Evolutionary conservation across 208 protist genomes (phyloP).

Genomic region (Leishmania major): DNA sequence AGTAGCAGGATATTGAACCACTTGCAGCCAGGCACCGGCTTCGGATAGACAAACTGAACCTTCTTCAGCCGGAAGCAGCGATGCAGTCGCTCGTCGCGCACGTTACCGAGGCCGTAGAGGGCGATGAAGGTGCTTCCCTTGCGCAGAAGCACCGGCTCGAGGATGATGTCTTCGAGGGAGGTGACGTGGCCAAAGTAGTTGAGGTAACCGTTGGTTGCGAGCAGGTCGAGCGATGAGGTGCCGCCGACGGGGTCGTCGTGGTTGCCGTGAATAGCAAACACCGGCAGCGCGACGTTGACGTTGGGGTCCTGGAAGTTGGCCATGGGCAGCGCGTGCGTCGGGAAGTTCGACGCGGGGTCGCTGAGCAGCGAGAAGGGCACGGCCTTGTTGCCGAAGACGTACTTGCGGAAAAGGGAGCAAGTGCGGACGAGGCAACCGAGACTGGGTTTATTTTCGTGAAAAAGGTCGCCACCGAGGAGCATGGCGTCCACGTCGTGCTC

Average conservation of each 20-base stretch:
- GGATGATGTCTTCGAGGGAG: constrained; percentile 92
- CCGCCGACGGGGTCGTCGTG: constrained; percentile 99
- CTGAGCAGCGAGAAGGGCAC: constrained; percentile 92
- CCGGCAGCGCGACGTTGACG: constrained; percentile 97
- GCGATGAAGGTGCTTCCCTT: constrained; percentile 97
- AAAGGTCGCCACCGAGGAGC: constrained; percentile 98
- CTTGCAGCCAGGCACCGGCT: constrained; percentile 41
- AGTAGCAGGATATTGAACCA: constrained; percentile 98
- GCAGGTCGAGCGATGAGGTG: constrained; percentile 94
- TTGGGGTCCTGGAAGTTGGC: constrained; percentile 98
- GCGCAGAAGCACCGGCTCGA: constrained; percentile 92
- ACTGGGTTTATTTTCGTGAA: constrained; percentile 99
- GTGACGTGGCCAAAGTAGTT: constrained; percentile 99
- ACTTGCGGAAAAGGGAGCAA: constrained; percentile 89
- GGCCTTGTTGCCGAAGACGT: constrained; percentile 92
- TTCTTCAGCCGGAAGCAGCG: constrained; percentile 95
- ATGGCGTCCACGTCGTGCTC: constrained; percentile 97
- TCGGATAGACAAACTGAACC: constrained; percentile 92
- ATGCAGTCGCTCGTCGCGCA: constrained; percentile 98
- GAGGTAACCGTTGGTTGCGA: constrained; percentile 93
- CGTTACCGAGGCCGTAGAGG: constrained; percentile 98
- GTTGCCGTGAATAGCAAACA: constrained; percentile 99
- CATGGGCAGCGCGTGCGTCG: constrained; percentile 73
- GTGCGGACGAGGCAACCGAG: constrained; percentile 89
- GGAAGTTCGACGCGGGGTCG: constrained; percentile 93